phyloP scores from a whole-genome alignment of 768 basidiomycete species.

The Coprinopsis marcescibilis region DNA sequence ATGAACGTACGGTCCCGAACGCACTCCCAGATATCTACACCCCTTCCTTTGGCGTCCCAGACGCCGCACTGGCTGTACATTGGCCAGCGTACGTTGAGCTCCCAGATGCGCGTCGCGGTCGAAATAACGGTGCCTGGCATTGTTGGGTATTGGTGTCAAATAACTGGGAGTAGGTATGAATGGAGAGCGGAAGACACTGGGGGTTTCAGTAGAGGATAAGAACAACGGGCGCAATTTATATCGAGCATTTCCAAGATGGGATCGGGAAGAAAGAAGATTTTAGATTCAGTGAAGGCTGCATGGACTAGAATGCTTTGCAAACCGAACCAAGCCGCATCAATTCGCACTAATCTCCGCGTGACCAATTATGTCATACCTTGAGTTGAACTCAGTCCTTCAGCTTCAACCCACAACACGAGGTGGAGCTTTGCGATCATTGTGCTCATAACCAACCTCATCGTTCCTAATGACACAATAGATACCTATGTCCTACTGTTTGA shows the following conservation, averaged over 20 bases:
- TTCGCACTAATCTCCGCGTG: background rate
- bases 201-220: constrained; percentile 3
- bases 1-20: constrained; percentile 54
- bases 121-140: constrained; percentile 48
- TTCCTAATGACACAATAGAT: no score
- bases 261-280: constrained; percentile 3
- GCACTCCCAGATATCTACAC: constrained; percentile 76
- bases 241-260: constrained; percentile 6
- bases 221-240: constrained; percentile 7
- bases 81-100: constrained; percentile 59
- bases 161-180: constrained; percentile 3
- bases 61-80: constrained; percentile 63
- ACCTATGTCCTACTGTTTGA: no score
- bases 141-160: constrained; percentile 6
- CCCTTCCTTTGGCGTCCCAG: constrained; percentile 61
- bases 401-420: background rate
- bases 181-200: background rate
- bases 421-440: background rate
- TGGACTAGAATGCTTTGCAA: background rate
- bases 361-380: constrained; percentile 1
- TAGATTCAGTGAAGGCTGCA: background rate
- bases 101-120: constrained; percentile 69
- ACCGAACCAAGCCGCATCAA: background rate
- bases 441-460: no score
- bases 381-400: background rate